phyloP scores from a whole-genome alignment of 257 asterid genomes.

The Fraxinus quadrangulata region DNA sequence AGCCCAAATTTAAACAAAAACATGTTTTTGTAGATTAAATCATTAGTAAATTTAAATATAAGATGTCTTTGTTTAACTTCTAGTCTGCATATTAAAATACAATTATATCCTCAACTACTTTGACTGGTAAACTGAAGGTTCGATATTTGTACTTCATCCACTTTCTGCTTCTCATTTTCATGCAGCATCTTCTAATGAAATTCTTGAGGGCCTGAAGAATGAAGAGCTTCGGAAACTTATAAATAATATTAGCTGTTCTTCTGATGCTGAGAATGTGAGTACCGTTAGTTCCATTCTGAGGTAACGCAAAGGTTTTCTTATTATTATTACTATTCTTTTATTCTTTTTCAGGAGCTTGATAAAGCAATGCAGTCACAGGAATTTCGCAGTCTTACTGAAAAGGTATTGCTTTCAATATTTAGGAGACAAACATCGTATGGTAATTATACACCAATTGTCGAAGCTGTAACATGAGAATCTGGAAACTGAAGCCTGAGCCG shows the following conservation, averaged over 20 bases:
- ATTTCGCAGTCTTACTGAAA: constrained; percentile 54
- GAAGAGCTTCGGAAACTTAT: constrained; percentile 57
- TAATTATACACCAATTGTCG: no score
- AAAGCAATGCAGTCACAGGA: constrained; percentile 28
- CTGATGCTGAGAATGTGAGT: constrained; percentile 42
- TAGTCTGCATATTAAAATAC: background rate
- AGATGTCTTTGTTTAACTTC: background rate
- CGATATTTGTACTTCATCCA: background rate
- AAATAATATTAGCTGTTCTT: constrained; percentile 47
- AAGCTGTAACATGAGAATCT: background rate
- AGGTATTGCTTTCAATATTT: constrained; percentile 38
- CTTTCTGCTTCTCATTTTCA: constrained; percentile 14
- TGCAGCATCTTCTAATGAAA: constrained; percentile 46
- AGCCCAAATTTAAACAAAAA: no score
- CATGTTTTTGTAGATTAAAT: no score
- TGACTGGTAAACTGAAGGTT: background rate
- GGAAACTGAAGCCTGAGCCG: background rate
- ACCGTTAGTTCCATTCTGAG: background rate
- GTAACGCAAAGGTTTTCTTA: constrained; percentile 37
- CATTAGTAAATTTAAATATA: background rate
- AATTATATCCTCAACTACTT: background rate
- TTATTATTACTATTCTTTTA: background rate
- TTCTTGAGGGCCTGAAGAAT: background rate
- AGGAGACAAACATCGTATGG: no score
- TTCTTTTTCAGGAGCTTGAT: constrained; percentile 2